These are phyloP conservation scores for Atkinsonella hypoxylon DNA, from an alignment of 2,329 filamentous ascomycete species.

Conservation along the genomic window DNA sequence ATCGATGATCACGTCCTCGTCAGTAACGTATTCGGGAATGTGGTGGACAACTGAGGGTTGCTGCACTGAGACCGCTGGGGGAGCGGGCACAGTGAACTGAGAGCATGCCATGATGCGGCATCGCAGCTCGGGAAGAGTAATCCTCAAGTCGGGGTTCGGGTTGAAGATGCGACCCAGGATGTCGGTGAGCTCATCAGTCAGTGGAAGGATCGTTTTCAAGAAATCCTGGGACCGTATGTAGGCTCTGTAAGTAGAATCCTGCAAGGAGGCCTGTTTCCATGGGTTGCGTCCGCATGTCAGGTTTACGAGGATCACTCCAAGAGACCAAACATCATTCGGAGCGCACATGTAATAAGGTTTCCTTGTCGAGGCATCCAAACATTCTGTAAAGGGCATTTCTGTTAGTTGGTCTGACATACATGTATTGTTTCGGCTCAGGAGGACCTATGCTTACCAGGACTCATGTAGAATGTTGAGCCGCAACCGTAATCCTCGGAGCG, in stretches of 20 bases:
- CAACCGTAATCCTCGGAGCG: constrained; percentile 92
- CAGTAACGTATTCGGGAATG: constrained; percentile 32
- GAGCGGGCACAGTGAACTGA: constrained; percentile 50
- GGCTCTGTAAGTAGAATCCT: constrained; percentile 90
- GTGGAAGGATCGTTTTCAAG: constrained; percentile 80
- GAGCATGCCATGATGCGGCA: constrained; percentile 65
- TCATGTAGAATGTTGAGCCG: constrained; percentile 99
- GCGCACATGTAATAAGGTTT: constrained; percentile 77
- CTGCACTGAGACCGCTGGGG: constrained; percentile 19
- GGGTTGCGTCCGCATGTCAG: constrained; percentile 95
- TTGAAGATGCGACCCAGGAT: constrained; percentile 85
- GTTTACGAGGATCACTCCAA: constrained; percentile 97
- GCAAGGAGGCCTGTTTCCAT: constrained; percentile 90
- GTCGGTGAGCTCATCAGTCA: constrained; percentile 79
- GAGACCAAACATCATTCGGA: constrained; percentile 93
- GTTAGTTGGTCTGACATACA: constrained; percentile 5
- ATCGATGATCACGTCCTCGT: constrained; percentile 32
- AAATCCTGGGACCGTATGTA: constrained; percentile 79
- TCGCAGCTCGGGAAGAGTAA: constrained; percentile 69
- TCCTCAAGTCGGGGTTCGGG: constrained; percentile 69
- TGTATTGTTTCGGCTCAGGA: too few relatives aligned
- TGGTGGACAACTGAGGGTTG: constrained; percentile 31
- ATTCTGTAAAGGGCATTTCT: constrained; percentile 50
- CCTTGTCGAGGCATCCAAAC: constrained; percentile 64
- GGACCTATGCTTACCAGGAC: constrained; percentile 60